A percentile compares a stretch with the other conserved stretches of the same genome.
These are phyloP conservation scores for Fraxinus baroniana DNA, from an alignment of 305 asterid species.

Conservation along the genomic window DNA sequence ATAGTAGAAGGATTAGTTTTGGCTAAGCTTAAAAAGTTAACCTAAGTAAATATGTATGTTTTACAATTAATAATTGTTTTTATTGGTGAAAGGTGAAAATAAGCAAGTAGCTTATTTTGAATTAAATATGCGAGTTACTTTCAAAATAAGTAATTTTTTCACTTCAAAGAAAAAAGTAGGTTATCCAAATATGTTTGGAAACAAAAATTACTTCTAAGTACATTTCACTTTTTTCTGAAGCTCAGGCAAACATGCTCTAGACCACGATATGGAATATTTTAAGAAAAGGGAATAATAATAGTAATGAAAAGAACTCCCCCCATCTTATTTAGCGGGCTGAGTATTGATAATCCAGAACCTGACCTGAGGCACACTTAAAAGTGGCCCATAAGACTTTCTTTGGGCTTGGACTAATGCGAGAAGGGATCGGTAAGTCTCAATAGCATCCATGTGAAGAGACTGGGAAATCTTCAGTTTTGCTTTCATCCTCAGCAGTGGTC, in stretches of 20 bases:
- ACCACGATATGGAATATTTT: background rate
- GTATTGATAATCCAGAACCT: slow-evolving; percentile 18
- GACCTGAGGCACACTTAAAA: slow-evolving; percentile 63
- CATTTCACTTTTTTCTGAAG: background rate
- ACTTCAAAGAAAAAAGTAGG: background rate
- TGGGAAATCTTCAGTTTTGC: slow-evolving; percentile 81
- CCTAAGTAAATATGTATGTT: background rate
- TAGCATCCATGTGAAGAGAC: slow-evolving; percentile 69
- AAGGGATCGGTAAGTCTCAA: slow-evolving; percentile 79
- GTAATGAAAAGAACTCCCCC: background rate
- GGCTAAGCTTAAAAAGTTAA: background rate
- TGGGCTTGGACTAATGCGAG: slow-evolving; percentile 95
- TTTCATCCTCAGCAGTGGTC: slow-evolving; percentile 79
- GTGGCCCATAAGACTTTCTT: slow-evolving; percentile 69
- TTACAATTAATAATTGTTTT: background rate
- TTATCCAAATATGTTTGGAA: background rate
- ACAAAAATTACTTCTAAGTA: background rate
- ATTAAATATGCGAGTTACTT: background rate
- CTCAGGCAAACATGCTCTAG: background rate
- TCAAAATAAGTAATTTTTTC: background rate
- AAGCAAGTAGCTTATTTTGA: background rate
- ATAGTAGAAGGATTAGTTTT: background rate
- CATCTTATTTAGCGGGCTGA: slow-evolving; percentile 15
- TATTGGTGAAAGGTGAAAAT: background rate
- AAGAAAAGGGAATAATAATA: background rate